Evolutionary conservation across 257 asterid genomes (phyloP).

Genomic region (Jasminum sambac): DNA sequence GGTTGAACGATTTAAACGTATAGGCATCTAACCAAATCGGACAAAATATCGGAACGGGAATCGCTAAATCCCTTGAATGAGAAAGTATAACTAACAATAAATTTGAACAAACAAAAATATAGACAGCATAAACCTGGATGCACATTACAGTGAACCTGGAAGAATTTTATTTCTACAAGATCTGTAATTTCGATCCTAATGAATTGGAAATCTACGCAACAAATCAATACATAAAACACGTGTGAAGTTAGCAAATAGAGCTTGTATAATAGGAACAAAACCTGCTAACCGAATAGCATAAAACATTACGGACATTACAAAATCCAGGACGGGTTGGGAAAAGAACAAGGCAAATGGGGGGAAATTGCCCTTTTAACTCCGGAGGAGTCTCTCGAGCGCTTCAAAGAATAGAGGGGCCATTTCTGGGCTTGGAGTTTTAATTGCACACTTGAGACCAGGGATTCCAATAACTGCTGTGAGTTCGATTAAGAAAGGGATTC

Average conservation of each 20-base stretch:
- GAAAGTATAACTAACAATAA: too few species aligned
- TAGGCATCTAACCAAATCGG: too few species aligned
- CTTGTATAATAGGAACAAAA: not conserved
- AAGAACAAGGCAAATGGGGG: not conserved
- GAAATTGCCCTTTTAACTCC: conserved; percentile 33
- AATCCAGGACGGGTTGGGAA: conserved; percentile 4
- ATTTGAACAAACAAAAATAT: too few species aligned
- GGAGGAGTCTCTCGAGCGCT: conserved; percentile 65
- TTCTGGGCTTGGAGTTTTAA: conserved; percentile 83
- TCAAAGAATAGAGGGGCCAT: conserved; percentile 92
- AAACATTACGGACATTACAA: not conserved
- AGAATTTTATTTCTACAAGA: not conserved
- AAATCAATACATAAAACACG: not conserved
- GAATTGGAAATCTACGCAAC: not conserved
- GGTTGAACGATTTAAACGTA: too few species aligned
- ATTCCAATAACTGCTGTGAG: conserved; percentile 72
- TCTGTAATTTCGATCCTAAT: not conserved
- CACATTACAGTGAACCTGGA: not conserved
- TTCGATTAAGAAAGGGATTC: conserved; percentile 84
- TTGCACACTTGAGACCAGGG: conserved; percentile 91
- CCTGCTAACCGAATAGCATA: not conserved
- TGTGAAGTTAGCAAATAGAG: not conserved
- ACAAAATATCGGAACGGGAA: too few species aligned
- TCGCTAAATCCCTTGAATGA: too few species aligned
- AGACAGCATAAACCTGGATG: not conserved